Base-by-base conservation (phyloP, 208 protist species). In the Jaenimonas drosophilae region DNA sequence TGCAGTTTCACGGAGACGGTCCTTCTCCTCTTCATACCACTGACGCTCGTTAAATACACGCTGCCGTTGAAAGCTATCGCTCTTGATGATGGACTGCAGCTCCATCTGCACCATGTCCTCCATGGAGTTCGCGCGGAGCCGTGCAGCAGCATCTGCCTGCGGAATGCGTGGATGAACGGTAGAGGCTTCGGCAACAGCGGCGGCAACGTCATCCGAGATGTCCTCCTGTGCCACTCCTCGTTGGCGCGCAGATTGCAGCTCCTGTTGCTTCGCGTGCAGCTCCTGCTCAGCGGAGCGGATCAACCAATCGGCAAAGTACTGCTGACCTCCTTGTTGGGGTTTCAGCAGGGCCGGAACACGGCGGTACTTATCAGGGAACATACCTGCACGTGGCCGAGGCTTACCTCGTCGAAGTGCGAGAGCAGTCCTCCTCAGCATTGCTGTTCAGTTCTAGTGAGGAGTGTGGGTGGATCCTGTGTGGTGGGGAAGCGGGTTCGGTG, bases 281-380 rank as follows among this genome's bases (percentile, higher is more conserved):
- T 63, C 50, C 0, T 86, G 73, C 46, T 89, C 88, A 17, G 80
- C 77, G 28, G 73, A 64, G 34, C 67, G 73, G 45, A 89, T 74
- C 27, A 90, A 57, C 49, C 88, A 88, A 9, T 79, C 50, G 30
- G 53, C 68, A 49, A 93, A 93, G 58, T 74, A 80, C 67, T 89
- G 80, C 53, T 93, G 85, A 12, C 85, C 85, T 44, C 79, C 79
- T 39, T 93, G 85, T 57, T 88, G 74, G 14, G 77, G 85, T 49
- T 85, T 89, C 34, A 90, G 61, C 16, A 84, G 54, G 6, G 54
- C 25, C 9, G 85, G 85, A 1, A 90, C 85, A 31, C 76, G 76
- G 38, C 80, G 79, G 48, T 88, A 90, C 64, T 88, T 88, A 51
- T 85, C 76, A 3, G 70, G 77, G 45, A 93, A 93, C 73, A 88